Percentiles rank a stretch among this genome's conserved stretches.
phyloP scores from a whole-genome alignment of 495 filamentous ascomycete species.

The Alectoria sarmentosa region DNA sequence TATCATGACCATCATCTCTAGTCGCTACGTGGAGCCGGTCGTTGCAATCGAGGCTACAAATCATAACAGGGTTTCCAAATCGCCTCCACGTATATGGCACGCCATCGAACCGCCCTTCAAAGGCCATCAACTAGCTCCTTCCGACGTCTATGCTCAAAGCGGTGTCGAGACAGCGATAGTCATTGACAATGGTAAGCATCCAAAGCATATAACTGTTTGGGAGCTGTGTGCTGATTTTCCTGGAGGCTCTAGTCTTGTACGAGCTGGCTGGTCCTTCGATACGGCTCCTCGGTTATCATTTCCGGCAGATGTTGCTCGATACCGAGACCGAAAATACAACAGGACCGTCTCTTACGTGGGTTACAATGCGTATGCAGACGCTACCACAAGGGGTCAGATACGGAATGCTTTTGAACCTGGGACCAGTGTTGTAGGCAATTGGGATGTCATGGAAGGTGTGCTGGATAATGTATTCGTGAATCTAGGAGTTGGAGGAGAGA shows the following conservation, averaged over 20 bases:
- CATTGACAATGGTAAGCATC: slow-evolving; percentile 83
- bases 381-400: slow-evolving; percentile 83
- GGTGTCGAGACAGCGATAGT: slow-evolving; percentile 68
- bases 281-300: slow-evolving; percentile 65
- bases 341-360: slow-evolving; percentile 88
- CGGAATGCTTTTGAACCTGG: slow-evolving; percentile 87
- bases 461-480: slow-evolving; percentile 91
- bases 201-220: background rate
- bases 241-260: slow-evolving; percentile 74
- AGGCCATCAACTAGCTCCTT: slow-evolving; percentile 58
- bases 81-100: slow-evolving; percentile 42
- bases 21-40: slow-evolving; percentile 36
- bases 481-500: slow-evolving; percentile 70
- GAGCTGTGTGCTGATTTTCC: slow-evolving; percentile 2
- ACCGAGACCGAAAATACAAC: slow-evolving; percentile 84
- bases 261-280: slow-evolving; percentile 95
- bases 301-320: slow-evolving; percentile 87
- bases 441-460: slow-evolving; percentile 92
- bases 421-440: slow-evolving; percentile 87
- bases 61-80: slow-evolving; percentile 39
- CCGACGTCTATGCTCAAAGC: slow-evolving; percentile 60
- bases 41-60: slow-evolving; percentile 31
- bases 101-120: slow-evolving; percentile 74
- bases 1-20: slow-evolving; percentile 46
- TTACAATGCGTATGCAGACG: slow-evolving; percentile 86